Evolutionary conservation across 2,329 filamentous ascomycete species (phyloP).

Genomic region (Cordyceps fumosorosea): DNA sequence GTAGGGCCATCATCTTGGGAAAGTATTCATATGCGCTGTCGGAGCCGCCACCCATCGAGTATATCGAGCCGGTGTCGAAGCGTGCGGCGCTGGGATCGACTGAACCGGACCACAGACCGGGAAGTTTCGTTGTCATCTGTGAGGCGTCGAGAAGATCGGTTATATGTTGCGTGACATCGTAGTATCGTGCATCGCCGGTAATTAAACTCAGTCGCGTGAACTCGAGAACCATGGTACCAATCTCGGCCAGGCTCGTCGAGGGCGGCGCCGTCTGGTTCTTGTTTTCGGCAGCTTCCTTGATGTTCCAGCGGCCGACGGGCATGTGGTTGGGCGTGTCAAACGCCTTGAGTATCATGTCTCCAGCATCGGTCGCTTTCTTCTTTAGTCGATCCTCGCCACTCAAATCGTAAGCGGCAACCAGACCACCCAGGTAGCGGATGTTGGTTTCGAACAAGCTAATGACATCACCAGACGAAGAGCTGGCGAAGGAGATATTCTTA

Average conservation of each 20-base stretch:
- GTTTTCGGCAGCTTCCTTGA: conserved; percentile 21
- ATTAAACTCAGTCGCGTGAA: conserved; percentile 66
- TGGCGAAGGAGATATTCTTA: conserved; percentile 43
- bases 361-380: conserved; percentile 42
- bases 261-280: conserved; percentile 16
- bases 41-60: conserved; percentile 43
- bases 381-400: conserved; percentile 37
- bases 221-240: conserved; percentile 64
- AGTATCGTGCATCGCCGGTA: conserved; percentile 63
- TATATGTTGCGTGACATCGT: conserved; percentile 65
- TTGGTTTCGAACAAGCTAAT: conserved; percentile 50
- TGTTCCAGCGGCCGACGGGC: conserved; percentile 29
- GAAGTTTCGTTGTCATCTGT: conserved; percentile 61
- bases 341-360: conserved; percentile 45
- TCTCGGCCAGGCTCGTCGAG: conserved; percentile 45
- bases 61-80: conserved; percentile 32
- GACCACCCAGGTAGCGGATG: conserved; percentile 47
- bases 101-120: conserved; percentile 66
- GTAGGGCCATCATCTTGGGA: conserved; percentile 55
- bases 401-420: conserved; percentile 44
- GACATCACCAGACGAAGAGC: conserved; percentile 29
- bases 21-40: conserved; percentile 56
- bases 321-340: conserved; percentile 47
- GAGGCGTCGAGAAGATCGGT: conserved; percentile 58
- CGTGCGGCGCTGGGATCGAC: conserved; percentile 50